Base-by-base conservation (phyloP, 306 rosid species). In the Astragalus glycyphyllos region DNA sequence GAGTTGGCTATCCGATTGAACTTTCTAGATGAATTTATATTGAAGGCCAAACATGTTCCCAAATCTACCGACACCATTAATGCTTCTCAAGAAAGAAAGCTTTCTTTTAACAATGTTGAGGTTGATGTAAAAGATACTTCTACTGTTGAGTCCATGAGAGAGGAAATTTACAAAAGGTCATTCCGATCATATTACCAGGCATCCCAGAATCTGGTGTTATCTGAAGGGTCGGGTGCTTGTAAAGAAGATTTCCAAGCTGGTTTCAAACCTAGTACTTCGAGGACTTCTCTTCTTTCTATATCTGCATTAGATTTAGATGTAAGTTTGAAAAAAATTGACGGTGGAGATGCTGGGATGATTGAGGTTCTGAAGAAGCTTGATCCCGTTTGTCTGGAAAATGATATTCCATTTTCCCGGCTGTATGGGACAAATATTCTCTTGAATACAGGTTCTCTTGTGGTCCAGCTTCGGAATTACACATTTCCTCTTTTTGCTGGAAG, bases 221-320 rank as follows among this genome's bases (percentile, higher is more conserved):
- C 96, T 63, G 87, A 91, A 84, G 93, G 99, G 83, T 95, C 96
- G 48, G 96, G 99, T 79, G 92, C 97, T 56, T 89, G 85, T 69
- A 54, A 51, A 66, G 88, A 81, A 68, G 96, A 90, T 56, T 88
- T 95, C 80, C 99, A 95, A 86, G 62, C 90, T 83, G 99, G 99
- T 77, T 95, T 95, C 76, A 91, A 79, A 80, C 86, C 92, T 26
- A 95, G 96, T 80, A 79, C 91, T 47, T 75, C 89, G 11, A 86
- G 99, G 71, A 80, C 85, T 75, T 95, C 96, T 66, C 89, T 95
- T 80, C 86, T 95, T 77, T 91, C 96, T 13, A 81, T 95, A 80
- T 41, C 88, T 70, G 97, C 93, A 8, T 65, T 76, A 41, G 96
- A 95, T 72, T 79, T 95, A 41, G 96, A 89, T 72, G 68, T 95